These are phyloP conservation scores for Venturia effusa DNA, from an alignment of 2,329 filamentous ascomycete genomes.

Conservation along the genomic window DNA sequence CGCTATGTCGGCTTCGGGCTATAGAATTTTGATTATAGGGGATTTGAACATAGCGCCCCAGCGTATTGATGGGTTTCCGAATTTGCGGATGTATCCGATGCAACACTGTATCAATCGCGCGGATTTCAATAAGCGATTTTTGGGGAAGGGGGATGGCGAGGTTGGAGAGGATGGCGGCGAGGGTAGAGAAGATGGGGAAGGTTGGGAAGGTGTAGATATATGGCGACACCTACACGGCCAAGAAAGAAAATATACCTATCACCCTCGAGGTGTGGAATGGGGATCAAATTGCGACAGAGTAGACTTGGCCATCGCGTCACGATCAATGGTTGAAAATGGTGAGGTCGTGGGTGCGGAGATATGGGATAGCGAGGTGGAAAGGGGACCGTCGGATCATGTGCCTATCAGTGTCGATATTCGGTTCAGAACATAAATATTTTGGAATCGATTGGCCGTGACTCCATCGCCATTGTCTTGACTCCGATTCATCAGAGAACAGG, in stretches of 20 bases:
- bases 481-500: too few species aligned
- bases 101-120: constrained; percentile 40
- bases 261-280: constrained; percentile 33
- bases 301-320: constrained; percentile 39
- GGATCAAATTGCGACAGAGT: constrained; percentile 43
- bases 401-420: constrained; percentile 34
- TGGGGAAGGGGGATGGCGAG: too few species aligned
- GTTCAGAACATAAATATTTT: background rate
- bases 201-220: constrained; percentile 33
- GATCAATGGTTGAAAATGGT: constrained; percentile 27
- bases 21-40: constrained; percentile 37
- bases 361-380: constrained; percentile 31
- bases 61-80: constrained; percentile 35
- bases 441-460: too few species aligned
- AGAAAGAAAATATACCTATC: constrained; percentile 39
- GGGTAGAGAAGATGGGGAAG: constrained; percentile 9
- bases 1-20: constrained; percentile 30
- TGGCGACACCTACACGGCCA: constrained; percentile 36
- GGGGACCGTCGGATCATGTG: constrained; percentile 44
- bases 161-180: too few species aligned
- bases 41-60: constrained; percentile 42
- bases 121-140: constrained; percentile 41
- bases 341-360: constrained; percentile 29
- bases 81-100: constrained; percentile 31
- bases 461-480: too few species aligned